Evolutionary conservation across 1,139 yeast genomes (phyloP), one percentile per base, ranked within the genome.

Genomic region (Suhomyces terraborum): DNA sequence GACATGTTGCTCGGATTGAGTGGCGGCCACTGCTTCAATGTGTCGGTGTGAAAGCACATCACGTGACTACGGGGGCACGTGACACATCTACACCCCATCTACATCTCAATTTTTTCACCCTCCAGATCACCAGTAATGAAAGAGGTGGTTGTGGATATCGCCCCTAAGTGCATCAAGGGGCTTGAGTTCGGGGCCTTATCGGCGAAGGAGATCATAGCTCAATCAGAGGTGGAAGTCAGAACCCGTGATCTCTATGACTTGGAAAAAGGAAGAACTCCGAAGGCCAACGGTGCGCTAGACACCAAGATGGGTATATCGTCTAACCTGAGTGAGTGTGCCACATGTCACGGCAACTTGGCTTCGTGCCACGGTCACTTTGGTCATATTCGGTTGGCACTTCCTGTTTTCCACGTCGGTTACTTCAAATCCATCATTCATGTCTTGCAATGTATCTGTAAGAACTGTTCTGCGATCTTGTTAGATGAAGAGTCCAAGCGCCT

Each of bases 331-430:
- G 95, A 86, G 58, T 94, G 98, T 71, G 62, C 79, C 12, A 94
- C 98, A 0, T 94, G 99, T 67, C 89, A 82, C 53, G 98, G 98
- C 7, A 83, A 83, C 53, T 69, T 94, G 54, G 96, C 96, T 0
- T 80, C 95, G 1, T 94, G 99, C 62, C 97, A 93, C 65, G 99
- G 99, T 41, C 99, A 94, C 67, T 94, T 94, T 62, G 99, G 99
- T 32, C 96, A 94, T 58, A 80, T 94, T 49, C 80, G 88, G 52
- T 74, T 94, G 40, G 96, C 98, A 0, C 71, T 94, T 37, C 99
- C 99, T 2, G 98, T 91, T 13, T 94, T 93, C 67, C 98, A 94
- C 59, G 95, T 93, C 33, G 99, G 99, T 5, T 94, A 89, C 61
- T 93, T 94, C 75, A 93, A 91, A 62, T 84, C 94, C 29, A 87